Evolutionary conservation across 1,284 basidiomycete genomes (phyloP).

Genomic region (Clitocybe nebularis): DNA sequence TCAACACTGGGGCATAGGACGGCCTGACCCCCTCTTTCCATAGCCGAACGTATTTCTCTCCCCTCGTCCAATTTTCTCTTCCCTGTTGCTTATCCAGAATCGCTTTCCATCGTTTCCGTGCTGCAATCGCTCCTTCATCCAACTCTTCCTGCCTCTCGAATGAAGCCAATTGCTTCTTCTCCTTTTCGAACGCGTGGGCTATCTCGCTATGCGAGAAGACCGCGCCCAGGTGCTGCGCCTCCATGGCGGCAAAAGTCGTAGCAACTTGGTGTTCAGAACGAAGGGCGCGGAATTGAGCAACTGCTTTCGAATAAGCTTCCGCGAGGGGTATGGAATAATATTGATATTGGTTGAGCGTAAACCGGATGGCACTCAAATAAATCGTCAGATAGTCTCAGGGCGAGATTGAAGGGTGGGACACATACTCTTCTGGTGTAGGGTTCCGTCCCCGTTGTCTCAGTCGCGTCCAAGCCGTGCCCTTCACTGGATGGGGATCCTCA

Average conservation of each 20-base stretch:
- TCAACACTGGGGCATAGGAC: slow-evolving; percentile 53
- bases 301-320: slow-evolving; percentile 75
- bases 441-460: slow-evolving; percentile 79
- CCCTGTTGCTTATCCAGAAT: slow-evolving; percentile 49
- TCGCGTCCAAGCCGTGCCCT: slow-evolving; percentile 67
- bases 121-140: slow-evolving; percentile 56
- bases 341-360: slow-evolving; percentile 75
- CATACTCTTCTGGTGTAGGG: slow-evolving; percentile 89
- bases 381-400: slow-evolving; percentile 14
- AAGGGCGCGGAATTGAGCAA: slow-evolving; percentile 84
- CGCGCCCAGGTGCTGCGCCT: slow-evolving; percentile 81
- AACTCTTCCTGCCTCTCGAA: slow-evolving; percentile 52
- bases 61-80: slow-evolving; percentile 57
- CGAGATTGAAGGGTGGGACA: slow-evolving; percentile 17
- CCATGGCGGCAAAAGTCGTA: slow-evolving; percentile 70
- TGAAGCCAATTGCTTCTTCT: slow-evolving; percentile 57
- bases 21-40: slow-evolving; percentile 70
- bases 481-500: slow-evolving; percentile 51
- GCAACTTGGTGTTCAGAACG: slow-evolving; percentile 83
- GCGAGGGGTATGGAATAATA: slow-evolving; percentile 66
- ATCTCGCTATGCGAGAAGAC: slow-evolving; percentile 61
- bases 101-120: slow-evolving; percentile 73
- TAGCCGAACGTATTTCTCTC: slow-evolving; percentile 63
- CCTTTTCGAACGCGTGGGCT: slow-evolving; percentile 56
- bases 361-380: slow-evolving; percentile 69